A percentile compares a stretch with the other conserved stretches of the same genome.
Evolutionary conservation across 257 asterid species (phyloP).

Genomic region (Nicotiana tomentosiformis): DNA sequence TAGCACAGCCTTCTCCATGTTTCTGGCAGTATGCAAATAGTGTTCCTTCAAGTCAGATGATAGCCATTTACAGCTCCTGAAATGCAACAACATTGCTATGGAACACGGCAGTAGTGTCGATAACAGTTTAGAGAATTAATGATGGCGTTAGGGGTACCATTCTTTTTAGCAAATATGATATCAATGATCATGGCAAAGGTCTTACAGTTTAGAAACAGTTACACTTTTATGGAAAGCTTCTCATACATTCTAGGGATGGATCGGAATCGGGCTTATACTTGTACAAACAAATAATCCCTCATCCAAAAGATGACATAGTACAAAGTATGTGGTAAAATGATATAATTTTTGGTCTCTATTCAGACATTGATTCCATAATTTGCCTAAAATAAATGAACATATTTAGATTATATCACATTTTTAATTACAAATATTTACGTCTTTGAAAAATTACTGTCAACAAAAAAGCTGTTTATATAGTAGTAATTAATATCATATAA

Average conservation of each 20-base stretch:
- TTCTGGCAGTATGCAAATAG: conserved; percentile 46
- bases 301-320: neutral
- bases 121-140: conserved; percentile 8
- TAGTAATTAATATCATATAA: neutral
- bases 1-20: conserved; percentile 58
- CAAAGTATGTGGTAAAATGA: neutral
- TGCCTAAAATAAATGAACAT: neutral
- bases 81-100: conserved; percentile 17
- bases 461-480: neutral
- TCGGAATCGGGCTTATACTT: neutral
- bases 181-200: neutral
- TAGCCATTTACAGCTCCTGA: conserved; percentile 74
- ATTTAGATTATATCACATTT: neutral
- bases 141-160: neutral
- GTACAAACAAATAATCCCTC: neutral
- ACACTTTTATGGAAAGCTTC: neutral
- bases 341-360: neutral
- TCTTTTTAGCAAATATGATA: neutral
- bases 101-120: neutral
- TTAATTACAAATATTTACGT: neutral
- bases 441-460: neutral
- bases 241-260: neutral
- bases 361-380: neutral
- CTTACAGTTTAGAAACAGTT: neutral
- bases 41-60: conserved; percentile 55